Percentiles rank a stretch among this genome's conserved stretches.
phyloP scores from a whole-genome alignment of 2,329 filamentous ascomycete genomes.

The Escovopsis weberi region DNA sequence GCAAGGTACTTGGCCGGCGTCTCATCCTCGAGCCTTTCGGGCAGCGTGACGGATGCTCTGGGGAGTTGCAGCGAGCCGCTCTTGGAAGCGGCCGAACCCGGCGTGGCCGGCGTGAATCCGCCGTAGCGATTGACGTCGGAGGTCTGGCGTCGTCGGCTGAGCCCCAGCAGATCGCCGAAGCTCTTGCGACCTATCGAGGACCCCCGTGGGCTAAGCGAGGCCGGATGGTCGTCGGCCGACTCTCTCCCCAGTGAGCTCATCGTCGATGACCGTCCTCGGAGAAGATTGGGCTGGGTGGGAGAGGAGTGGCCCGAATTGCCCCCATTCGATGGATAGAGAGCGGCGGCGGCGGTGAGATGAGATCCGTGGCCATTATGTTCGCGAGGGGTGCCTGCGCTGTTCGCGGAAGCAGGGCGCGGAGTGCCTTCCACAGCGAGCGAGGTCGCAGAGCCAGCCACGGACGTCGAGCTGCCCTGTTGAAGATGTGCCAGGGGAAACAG shows the following conservation, averaged over 20 bases:
- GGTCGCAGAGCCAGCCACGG: constrained; percentile 22
- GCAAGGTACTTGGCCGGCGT: constrained; percentile 80
- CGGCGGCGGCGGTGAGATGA: constrained; percentile 7
- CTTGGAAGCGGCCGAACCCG: constrained; percentile 58
- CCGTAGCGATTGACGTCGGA: constrained; percentile 60
- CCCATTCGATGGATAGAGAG: constrained; percentile 24
- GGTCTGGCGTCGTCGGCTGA: constrained; percentile 67
- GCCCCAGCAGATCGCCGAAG: constrained; percentile 73
- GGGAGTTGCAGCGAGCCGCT: constrained; percentile 69
- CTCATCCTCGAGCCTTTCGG: constrained; percentile 73
- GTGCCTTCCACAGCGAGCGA: constrained; percentile 24
- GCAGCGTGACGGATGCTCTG: constrained; percentile 56
- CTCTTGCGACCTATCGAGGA: constrained; percentile 86
- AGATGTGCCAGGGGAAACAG: constrained; percentile 77
- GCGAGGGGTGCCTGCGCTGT: constrained; percentile 14
- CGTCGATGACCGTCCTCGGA: constrained; percentile 74
- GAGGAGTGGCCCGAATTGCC: constrained; percentile 51
- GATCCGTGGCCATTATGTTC: constrained; percentile 9
- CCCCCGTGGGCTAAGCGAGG: constrained; percentile 54
- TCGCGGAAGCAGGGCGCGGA: constrained; percentile 22
- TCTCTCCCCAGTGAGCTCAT: constrained; percentile 67
- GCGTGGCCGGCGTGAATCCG: constrained; percentile 53
- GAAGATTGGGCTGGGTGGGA: constrained; percentile 43
- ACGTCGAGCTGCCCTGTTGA: constrained; percentile 47
- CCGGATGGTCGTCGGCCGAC: constrained; percentile 55